Evolutionary conservation across 2,329 filamentous ascomycete species (phyloP).

Genomic region (Stagonosporopsis vannaccii): DNA sequence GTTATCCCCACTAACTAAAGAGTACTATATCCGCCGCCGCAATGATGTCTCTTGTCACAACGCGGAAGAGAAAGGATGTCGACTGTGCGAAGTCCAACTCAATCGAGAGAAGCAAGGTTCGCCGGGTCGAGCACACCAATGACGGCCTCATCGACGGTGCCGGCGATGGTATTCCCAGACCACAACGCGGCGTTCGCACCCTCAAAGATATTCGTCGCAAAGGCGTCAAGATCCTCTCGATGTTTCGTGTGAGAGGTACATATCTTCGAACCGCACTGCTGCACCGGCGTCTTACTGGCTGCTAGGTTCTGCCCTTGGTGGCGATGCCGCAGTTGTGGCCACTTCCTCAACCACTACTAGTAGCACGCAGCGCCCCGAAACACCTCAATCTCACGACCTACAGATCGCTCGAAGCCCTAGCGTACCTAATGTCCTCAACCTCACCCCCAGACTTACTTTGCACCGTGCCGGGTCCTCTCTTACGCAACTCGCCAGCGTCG

Average conservation of each 20-base stretch:
- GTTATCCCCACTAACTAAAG: slow-evolving; percentile 10
- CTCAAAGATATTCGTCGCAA: slow-evolving; percentile 41
- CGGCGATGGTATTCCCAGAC: slow-evolving; percentile 8
- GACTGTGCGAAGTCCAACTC: slow-evolving; percentile 27
- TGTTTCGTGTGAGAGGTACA: slow-evolving; percentile 45
- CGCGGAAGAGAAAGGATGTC: slow-evolving; percentile 43
- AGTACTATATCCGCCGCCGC: slow-evolving; percentile 6
- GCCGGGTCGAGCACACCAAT: slow-evolving; percentile 37
- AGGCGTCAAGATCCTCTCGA: slow-evolving; percentile 44
- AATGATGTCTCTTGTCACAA: slow-evolving; percentile 43
- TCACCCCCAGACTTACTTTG: slow-evolving; percentile 20
- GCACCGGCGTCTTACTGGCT: neutral
- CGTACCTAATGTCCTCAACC: slow-evolving; percentile 21
- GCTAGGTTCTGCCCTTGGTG: slow-evolving; percentile 7
- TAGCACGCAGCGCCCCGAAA: slow-evolving; percentile 22
- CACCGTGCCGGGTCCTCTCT: slow-evolving; percentile 28
- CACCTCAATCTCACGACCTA: slow-evolving; percentile 3
- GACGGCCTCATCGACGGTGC: slow-evolving; percentile 18
- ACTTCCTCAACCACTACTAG: slow-evolving; percentile 21
- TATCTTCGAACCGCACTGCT: neutral
- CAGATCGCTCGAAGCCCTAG: slow-evolving; percentile 23
- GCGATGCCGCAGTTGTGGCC: slow-evolving; percentile 1
- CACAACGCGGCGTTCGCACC: slow-evolving; percentile 32
- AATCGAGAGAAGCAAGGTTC: slow-evolving; percentile 44
- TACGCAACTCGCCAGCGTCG: slow-evolving; percentile 36